A percentile compares a stretch with the other conserved stretches of the same genome.
These are phyloP conservation scores for Gynostemma pentaphyllum DNA, from an alignment of 306 rosid genomes.

Conservation along the genomic window DNA sequence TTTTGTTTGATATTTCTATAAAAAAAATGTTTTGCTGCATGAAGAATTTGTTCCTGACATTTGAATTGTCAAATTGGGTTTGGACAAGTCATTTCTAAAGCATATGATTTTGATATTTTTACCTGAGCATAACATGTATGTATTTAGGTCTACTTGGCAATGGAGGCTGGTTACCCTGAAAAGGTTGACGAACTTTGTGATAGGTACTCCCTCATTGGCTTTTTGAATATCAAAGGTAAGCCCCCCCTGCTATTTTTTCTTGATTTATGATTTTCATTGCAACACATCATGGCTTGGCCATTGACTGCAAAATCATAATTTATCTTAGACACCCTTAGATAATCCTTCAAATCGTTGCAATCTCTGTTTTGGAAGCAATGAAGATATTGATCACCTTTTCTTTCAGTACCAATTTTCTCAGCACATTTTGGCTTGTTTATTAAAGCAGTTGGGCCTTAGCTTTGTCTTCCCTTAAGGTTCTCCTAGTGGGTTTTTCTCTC, in stretches of 20 bases:
- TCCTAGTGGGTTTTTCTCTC: too few relatives aligned
- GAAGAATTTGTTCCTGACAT: not conserved
- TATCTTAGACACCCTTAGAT: too few relatives aligned
- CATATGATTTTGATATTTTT: not conserved
- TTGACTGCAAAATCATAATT: slow-evolving; percentile 8
- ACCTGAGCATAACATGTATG: not conserved
- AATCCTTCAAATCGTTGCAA: too few relatives aligned
- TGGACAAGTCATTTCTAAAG: not conserved
- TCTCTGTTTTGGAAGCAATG: too few relatives aligned
- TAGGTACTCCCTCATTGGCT: slow-evolving; percentile 62
- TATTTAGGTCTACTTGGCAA: slow-evolving; percentile 79
- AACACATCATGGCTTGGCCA: not conserved
- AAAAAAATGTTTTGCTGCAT: too few relatives aligned
- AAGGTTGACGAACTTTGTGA: slow-evolving; percentile 80
- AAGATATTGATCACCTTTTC: too few relatives aligned
- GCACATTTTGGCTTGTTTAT: too few relatives aligned
- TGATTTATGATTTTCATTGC: not conserved
- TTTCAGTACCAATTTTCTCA: too few relatives aligned
- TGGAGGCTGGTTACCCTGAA: slow-evolving; percentile 95
- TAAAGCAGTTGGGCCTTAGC: too few relatives aligned
- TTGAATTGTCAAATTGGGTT: not conserved
- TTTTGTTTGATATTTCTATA: too few relatives aligned
- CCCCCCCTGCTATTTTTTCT: not conserved
- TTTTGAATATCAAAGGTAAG: slow-evolving; percentile 50
- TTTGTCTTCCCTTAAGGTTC: too few relatives aligned